phyloP scores from a whole-genome alignment of 805 yeast species.

The Candida arabinofermentans region DNA sequence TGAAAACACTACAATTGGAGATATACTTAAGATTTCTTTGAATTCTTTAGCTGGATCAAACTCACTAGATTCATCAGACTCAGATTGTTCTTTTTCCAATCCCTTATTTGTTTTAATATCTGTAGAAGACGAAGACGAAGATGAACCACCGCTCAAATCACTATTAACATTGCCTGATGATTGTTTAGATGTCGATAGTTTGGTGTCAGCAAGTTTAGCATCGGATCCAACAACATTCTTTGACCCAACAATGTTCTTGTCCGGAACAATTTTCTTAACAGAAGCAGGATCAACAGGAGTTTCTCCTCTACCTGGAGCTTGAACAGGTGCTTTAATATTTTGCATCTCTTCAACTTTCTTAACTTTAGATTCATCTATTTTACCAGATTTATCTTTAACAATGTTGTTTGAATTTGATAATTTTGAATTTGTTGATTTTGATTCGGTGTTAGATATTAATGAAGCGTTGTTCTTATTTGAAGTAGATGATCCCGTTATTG shows the following conservation, averaged over 20 bases:
- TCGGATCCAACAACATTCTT: not conserved
- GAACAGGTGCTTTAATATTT: conserved; percentile 17
- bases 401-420: conserved; percentile 18
- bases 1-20: conserved; percentile 66
- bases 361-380: conserved; percentile 39
- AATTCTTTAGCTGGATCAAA: conserved; percentile 54
- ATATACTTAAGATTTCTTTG: conserved; percentile 48
- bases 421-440: not conserved
- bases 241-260: conserved; percentile 5
- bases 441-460: conserved; percentile 6
- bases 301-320: conserved; percentile 20
- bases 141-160: not conserved
- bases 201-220: not conserved
- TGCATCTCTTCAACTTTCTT: conserved; percentile 33
- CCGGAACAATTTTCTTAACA: conserved; percentile 10
- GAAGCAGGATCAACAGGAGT: conserved; percentile 4
- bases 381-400: conserved; percentile 33
- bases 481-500: conserved; percentile 24
- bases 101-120: not conserved
- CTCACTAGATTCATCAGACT: conserved; percentile 5
- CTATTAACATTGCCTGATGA: not conserved
- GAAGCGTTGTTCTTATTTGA: conserved; percentile 11
- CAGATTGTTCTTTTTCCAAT: conserved; percentile 11
- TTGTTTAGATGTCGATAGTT: not conserved
- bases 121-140: too few relatives aligned